These are phyloP conservation scores for Neopestalotiopsis sp. DNA, from an alignment of 2,329 filamentous ascomycete species.

Conservation along the genomic window DNA sequence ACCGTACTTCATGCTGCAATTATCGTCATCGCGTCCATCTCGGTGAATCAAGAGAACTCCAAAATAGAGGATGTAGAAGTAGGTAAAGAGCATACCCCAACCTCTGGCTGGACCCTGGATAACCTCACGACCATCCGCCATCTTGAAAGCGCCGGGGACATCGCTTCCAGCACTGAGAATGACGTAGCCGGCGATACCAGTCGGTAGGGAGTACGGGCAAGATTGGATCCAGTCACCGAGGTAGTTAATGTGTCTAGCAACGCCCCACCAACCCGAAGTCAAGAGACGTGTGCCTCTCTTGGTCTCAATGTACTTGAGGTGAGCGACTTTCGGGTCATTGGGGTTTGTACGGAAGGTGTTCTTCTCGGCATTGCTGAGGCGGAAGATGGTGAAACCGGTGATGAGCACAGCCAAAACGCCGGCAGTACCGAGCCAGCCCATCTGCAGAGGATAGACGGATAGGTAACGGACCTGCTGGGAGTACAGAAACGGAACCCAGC, in stretches of 20 bases:
- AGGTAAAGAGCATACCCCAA: constrained; percentile 87
- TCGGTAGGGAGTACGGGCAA: constrained; percentile 89
- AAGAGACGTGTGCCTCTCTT: constrained; percentile 81
- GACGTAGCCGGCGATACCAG: constrained; percentile 81
- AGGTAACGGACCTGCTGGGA: constrained; percentile 85
- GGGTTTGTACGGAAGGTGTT: constrained; percentile 91
- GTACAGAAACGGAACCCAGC: constrained; percentile 93
- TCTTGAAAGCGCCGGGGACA: constrained; percentile 60
- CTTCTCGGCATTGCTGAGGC: constrained; percentile 92
- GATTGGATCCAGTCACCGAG: constrained; percentile 93
- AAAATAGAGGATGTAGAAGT: constrained; percentile 96
- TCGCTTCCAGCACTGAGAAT: constrained; percentile 63
- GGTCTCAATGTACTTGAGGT: constrained; percentile 88
- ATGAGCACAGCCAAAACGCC: constrained; percentile 71
- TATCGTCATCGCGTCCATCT: constrained; percentile 86
- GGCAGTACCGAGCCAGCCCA: constrained; percentile 71
- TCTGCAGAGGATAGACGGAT: constrained; percentile 78
- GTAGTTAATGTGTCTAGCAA: constrained; percentile 93
- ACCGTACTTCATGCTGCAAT: constrained; percentile 90
- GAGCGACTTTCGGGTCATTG: constrained; percentile 75
- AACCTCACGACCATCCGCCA: constrained; percentile 67
- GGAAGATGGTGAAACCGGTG: constrained; percentile 89
- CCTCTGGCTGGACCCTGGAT: constrained; percentile 76
- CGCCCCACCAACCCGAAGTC: constrained; percentile 91
- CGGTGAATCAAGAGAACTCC: constrained; percentile 85